A percentile compares a stretch with the other conserved stretches of the same genome.
These are phyloP conservation scores for Zasmidium cellare DNA, from an alignment of 2,329 filamentous ascomycete genomes.

Conservation along the genomic window DNA sequence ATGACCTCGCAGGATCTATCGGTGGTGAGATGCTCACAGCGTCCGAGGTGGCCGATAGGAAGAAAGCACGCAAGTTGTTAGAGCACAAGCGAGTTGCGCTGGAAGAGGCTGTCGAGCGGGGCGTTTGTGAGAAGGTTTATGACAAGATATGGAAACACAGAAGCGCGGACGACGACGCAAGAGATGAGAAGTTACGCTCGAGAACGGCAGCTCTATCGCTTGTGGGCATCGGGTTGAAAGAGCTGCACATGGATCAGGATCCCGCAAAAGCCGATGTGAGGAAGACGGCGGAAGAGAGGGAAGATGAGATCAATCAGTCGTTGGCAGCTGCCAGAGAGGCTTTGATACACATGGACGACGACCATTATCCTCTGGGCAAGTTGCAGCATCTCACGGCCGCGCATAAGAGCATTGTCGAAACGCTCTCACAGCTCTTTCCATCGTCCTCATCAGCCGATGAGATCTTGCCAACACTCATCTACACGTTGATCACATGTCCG, in stretches of 20 bases:
- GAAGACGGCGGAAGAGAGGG: slow-evolving; percentile 53
- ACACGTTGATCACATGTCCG: slow-evolving; percentile 86
- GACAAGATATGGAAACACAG: slow-evolving; percentile 86
- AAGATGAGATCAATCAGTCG: slow-evolving; percentile 69
- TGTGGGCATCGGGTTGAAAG: slow-evolving; percentile 86
- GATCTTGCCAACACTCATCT: slow-evolving; percentile 95
- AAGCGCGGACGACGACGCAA: slow-evolving; percentile 88
- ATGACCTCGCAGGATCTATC: slow-evolving; percentile 38
- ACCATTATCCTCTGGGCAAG: slow-evolving; percentile 86
- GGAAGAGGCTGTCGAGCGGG: slow-evolving; percentile 88
- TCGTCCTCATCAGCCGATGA: slow-evolving; percentile 90
- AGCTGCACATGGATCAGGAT: slow-evolving; percentile 76
- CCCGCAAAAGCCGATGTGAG: slow-evolving; percentile 56
- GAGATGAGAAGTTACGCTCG: slow-evolving; percentile 91
- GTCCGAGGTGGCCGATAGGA: slow-evolving; percentile 77
- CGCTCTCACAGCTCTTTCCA: slow-evolving; percentile 64
- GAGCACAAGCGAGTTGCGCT: slow-evolving; percentile 75
- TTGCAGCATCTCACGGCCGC: slow-evolving; percentile 82
- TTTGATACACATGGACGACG: slow-evolving; percentile 79
- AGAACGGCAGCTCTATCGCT: slow-evolving; percentile 87
- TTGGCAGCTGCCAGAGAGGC: slow-evolving; percentile 68
- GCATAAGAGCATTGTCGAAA: slow-evolving; percentile 94
- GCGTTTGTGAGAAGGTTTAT: slow-evolving; percentile 59
- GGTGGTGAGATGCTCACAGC: slow-evolving; percentile 76
- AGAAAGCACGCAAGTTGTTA: slow-evolving; percentile 73